Conservation (phyloP, 305 asterid genomes). For the Salvia sclarea region DNA sequence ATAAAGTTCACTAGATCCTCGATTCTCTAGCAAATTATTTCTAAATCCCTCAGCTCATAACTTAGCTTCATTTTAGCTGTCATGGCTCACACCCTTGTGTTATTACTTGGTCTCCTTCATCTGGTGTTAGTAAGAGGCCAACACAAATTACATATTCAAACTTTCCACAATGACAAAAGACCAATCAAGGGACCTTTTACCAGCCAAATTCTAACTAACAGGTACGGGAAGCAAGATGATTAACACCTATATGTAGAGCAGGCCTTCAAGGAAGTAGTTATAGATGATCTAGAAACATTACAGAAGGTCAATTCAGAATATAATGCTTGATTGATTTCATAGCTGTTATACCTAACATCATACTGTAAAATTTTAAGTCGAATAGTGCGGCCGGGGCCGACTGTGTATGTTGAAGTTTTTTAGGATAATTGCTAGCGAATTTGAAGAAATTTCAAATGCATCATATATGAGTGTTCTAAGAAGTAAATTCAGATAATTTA, state of each 20-base stretch:
- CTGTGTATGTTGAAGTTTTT: neutral
- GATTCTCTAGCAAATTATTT: neutral
- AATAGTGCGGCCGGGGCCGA: neutral
- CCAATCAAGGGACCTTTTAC: neutral
- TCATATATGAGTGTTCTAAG: neutral
- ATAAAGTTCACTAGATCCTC: neutral
- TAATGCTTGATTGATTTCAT: neutral
- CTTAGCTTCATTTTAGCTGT: neutral
- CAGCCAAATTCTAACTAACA: neutral
- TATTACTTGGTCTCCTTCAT: neutral
- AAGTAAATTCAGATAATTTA: neutral
- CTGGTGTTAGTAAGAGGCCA: too few relatives aligned
- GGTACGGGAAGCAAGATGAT: neutral
- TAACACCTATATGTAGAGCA: neutral
- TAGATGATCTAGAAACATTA: neutral
- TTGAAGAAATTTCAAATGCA: conserved; percentile 1
- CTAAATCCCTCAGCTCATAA: neutral
- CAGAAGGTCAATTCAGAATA: neutral
- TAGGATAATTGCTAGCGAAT: neutral
- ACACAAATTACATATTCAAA: too few relatives aligned
- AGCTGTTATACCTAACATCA: neutral
- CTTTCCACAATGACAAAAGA: conserved; percentile 1
- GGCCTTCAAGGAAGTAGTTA: conserved; percentile 12
- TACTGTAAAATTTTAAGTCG: neutral
- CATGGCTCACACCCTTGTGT: neutral